Evolutionary conservation across 2,329 filamentous ascomycete species (phyloP).

Genomic region (Escovopsis sp.): DNA sequence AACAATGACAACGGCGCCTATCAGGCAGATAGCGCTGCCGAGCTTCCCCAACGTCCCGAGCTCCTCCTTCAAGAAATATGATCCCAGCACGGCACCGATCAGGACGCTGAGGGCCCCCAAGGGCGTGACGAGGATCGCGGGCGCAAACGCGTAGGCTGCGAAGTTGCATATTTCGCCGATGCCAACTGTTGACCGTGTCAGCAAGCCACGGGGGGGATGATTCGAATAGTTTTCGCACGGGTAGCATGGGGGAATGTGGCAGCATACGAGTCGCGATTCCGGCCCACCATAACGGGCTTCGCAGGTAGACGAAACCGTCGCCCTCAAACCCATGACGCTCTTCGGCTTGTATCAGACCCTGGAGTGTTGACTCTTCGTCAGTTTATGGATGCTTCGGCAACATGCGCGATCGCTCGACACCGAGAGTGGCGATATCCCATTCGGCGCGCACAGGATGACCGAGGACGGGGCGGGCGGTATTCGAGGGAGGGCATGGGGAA

Average conservation of each 20-base stretch:
- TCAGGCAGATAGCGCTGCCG: conserved; percentile 85
- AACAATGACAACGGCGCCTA: conserved; percentile 86
- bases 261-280: conserved; percentile 77
- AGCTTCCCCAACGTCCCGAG: conserved; percentile 93
- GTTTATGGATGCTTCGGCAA: too few species aligned
- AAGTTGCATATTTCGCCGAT: conserved; percentile 94
- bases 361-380: conserved; percentile 1
- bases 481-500: too few species aligned
- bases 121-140: conserved; percentile 88
- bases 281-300: conserved; percentile 94
- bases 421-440: too few species aligned
- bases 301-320: conserved; percentile 86
- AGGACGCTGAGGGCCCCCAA: conserved; percentile 86
- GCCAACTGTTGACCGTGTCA: too few species aligned
- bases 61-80: conserved; percentile 90
- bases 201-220: too few species aligned
- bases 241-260: too few species aligned
- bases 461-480: too few species aligned
- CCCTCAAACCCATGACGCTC: conserved; percentile 92
- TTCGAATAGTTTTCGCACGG: too few species aligned
- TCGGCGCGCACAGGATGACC: too few species aligned
- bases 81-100: conserved; percentile 76
- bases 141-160: conserved; percentile 90
- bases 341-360: conserved; percentile 83
- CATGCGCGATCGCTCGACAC: too few species aligned